Evolutionary conservation across 768 basidiomycete genomes (phyloP).

Genomic region (Tricholoma bakamatsutake): DNA sequence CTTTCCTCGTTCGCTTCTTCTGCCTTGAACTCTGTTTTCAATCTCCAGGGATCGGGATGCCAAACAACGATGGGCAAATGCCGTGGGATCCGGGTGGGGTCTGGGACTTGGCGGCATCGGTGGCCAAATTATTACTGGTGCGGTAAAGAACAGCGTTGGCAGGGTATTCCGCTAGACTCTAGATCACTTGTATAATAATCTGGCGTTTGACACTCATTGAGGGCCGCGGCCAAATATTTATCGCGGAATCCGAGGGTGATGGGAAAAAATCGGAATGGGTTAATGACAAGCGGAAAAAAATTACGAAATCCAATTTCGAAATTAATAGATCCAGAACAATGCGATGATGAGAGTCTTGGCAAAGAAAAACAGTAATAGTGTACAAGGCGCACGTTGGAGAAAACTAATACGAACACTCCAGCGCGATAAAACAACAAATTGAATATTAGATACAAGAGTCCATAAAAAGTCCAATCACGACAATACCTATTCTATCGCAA

Average conservation of each 20-base stretch:
- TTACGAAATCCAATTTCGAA: too few species aligned
- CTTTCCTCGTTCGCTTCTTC: not conserved
- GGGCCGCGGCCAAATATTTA: slow-evolving; percentile 5
- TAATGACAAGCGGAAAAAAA: not conserved
- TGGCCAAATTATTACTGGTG: slow-evolving; percentile 75
- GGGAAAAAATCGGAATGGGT: slow-evolving; percentile 10
- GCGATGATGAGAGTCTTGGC: slow-evolving; percentile 1
- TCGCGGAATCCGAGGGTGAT: not conserved
- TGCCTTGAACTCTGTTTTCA: not conserved
- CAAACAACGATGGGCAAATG: slow-evolving; percentile 85
- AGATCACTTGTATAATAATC: not conserved
- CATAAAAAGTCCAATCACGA: slow-evolving; percentile 13
- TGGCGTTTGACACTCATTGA: too few species aligned
- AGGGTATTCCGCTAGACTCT: slow-evolving; percentile 51
- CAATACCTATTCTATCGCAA: slow-evolving; percentile 41
- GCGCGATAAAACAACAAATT: slow-evolving; percentile 11
- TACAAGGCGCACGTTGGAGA: slow-evolving; percentile 8
- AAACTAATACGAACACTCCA: slow-evolving; percentile 6
- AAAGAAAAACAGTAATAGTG: slow-evolving; percentile 14
- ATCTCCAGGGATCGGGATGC: slow-evolving; percentile 78
- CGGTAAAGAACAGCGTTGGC: slow-evolving; percentile 78
- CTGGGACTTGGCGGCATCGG: slow-evolving; percentile 78
- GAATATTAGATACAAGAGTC: not conserved
- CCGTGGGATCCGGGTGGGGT: slow-evolving; percentile 63
- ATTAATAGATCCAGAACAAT: not conserved